These are phyloP conservation scores for Tylopilus felleus DNA, from an alignment of 768 basidiomycete genomes.

Conservation along the genomic window DNA sequence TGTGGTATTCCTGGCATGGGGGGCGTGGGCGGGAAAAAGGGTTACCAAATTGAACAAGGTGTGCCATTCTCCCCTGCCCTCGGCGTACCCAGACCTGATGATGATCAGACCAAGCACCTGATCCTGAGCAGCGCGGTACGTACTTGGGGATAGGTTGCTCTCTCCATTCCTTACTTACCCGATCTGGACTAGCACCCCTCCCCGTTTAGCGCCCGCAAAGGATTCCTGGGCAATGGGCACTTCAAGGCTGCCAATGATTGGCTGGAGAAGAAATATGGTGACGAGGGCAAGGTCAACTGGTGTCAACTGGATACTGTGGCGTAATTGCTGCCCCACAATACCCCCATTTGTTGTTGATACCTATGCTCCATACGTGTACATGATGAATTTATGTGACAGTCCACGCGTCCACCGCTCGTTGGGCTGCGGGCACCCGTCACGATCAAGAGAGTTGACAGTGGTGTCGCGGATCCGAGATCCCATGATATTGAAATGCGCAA, in stretches of 20 bases:
- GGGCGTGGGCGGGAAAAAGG: constrained; percentile 79
- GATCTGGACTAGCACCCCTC: constrained; percentile 68
- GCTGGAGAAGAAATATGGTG: constrained; percentile 76
- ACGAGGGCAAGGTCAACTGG: constrained; percentile 72
- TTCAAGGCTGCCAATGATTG: constrained; percentile 87
- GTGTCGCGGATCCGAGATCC: constrained; percentile 22
- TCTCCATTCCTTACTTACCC: constrained; percentile 28
- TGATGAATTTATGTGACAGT: constrained; percentile 10
- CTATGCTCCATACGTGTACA: constrained; percentile 21
- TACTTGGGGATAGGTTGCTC: constrained; percentile 17
- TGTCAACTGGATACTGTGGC: constrained; percentile 41
- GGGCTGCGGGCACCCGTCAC: constrained; percentile 21
- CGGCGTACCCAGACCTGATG: constrained; percentile 19
- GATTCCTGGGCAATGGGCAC: constrained; percentile 88
- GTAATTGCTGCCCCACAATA: constrained; percentile 16
- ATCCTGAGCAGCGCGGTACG: constrained; percentile 73
- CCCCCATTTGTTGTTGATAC: constrained; percentile 29
- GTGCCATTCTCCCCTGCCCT: constrained; percentile 15
- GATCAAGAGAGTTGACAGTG: constrained; percentile 1
- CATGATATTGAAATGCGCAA: constrained; percentile 26
- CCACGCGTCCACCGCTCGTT: constrained; percentile 8
- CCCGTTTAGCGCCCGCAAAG: constrained; percentile 70
- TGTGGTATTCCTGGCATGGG: constrained; percentile 89
- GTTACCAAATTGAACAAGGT: constrained; percentile 76
- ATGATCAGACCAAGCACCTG: constrained; percentile 67